Base-by-base conservation (phyloP, 768 basidiomycete species). In the Tylopilus cervinicoccineus region DNA sequence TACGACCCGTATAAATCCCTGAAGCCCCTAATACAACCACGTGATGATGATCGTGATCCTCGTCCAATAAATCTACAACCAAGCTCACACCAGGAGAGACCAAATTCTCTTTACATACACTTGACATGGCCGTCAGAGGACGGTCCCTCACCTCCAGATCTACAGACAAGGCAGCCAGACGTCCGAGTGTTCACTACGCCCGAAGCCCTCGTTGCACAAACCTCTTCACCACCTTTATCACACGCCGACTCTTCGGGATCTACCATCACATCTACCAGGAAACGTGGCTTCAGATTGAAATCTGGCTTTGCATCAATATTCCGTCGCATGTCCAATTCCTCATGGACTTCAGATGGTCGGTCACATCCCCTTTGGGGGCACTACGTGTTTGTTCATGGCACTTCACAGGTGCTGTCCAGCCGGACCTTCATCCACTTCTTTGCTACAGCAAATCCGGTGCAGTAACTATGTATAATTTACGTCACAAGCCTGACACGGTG, bases 391-490 rank as follows among this genome's bases (percentile, higher is more conserved):
- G 16, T 38, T 48, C 7, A 49, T 33, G 36, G 16, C 20, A 4
- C 6, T 27, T 45, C 46, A 20, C 36, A 68, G 62, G 47, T 12
- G 26, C 50, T 5, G 33, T 56, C 0, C 59, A 52, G 38, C 40
- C 66, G 34, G 38, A 50, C 5, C 53, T 68, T 3, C 64, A 62
- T 41, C 53, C 60, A 5, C 52, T 39, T 27, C 54, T 67, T 9
- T 52, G 47, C 33, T 51, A 65, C 19, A 66, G 49, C 50, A 57
- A 49, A 39, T 46, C 57, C 1, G 53, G 66, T 14, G 70, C 76
- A 0, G 67, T 76, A 4, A 62, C 81, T 23, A 62, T 68, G 45
- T 72, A 72, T 57, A 81, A 86, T 62, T 60, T 86, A 14, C 79
- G 81, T 11, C 57, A 57, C 2, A 61, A 71, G 19, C 71, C 51